Evolutionary conservation across 176 grass and related monocot species (phyloP).

Genomic region (Alopecurus myosuroides): DNA sequence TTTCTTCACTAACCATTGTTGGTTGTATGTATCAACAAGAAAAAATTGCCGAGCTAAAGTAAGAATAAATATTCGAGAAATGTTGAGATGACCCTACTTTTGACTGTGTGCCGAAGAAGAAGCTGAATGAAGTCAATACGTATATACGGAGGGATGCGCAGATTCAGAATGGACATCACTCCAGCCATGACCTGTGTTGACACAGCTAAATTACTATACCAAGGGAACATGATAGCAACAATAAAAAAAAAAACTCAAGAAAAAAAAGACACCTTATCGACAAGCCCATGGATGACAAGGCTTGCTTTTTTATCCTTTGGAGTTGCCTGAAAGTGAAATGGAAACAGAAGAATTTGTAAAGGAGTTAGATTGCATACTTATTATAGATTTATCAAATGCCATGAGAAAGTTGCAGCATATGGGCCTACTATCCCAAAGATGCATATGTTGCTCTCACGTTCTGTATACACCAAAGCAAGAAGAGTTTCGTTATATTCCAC

Average conservation of each 20-base stretch:
- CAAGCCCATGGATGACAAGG: slow-evolving; percentile 90
- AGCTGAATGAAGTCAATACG: slow-evolving; percentile 73
- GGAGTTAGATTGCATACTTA: not conserved
- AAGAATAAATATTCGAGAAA: slow-evolving; percentile 3
- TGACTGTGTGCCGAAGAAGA: slow-evolving; percentile 69
- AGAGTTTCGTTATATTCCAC: not conserved
- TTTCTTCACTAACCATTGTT: not conserved
- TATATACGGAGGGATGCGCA: slow-evolving; percentile 80
- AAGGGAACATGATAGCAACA: slow-evolving; percentile 28
- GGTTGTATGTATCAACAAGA: not conserved
- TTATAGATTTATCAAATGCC: not conserved
- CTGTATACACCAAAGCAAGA: not conserved
- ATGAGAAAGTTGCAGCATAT: slow-evolving; percentile 1
- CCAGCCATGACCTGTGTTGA: slow-evolving; percentile 67
- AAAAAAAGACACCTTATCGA: slow-evolving; percentile 73
- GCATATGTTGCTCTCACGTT: not conserved
- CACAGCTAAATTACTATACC: slow-evolving; percentile 2
- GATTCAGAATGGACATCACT: slow-evolving; percentile 66
- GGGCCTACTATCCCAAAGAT: not conserved
- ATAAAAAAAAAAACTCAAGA: slow-evolving; percentile 15
- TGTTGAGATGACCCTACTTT: slow-evolving; percentile 50
- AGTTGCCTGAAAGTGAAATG: slow-evolving; percentile 53
- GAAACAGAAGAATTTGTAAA: slow-evolving; percentile 9
- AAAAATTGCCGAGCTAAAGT: not conserved
- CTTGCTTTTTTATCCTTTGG: slow-evolving; percentile 96